Evolutionary conservation across 768 basidiomycete species (phyloP).

Genomic region (Fibroporia radiculosa): DNA sequence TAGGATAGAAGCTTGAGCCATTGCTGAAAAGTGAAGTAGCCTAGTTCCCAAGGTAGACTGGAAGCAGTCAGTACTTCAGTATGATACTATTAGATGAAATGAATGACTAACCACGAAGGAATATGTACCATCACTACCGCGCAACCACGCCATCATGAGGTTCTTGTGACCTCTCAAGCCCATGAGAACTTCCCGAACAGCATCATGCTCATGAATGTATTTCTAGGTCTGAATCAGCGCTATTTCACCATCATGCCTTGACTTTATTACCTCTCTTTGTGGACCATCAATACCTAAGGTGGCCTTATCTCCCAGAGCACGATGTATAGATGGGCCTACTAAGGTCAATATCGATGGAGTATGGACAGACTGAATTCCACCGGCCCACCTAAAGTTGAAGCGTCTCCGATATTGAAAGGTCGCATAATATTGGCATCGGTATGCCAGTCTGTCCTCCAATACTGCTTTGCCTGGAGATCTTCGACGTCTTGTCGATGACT

Average conservation of each 20-base stretch:
- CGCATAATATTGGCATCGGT: slow-evolving; percentile 33
- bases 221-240: slow-evolving; percentile 29
- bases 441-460: slow-evolving; percentile 67
- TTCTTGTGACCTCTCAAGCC: slow-evolving; percentile 67
- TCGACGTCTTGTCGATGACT: slow-evolving; percentile 53
- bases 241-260: not conserved
- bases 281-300: slow-evolving; percentile 32
- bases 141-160: slow-evolving; percentile 36
- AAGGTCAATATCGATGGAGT: not conserved
- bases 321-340: slow-evolving; percentile 39
- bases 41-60: slow-evolving; percentile 51
- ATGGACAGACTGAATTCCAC: not conserved
- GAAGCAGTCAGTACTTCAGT: not conserved
- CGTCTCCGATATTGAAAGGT: slow-evolving; percentile 57
- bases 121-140: slow-evolving; percentile 20
- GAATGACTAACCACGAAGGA: slow-evolving; percentile 27
- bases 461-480: slow-evolving; percentile 53
- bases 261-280: slow-evolving; percentile 32
- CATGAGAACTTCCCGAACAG: slow-evolving; percentile 71
- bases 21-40: slow-evolving; percentile 58
- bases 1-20: slow-evolving; percentile 60
- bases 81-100: not conserved
- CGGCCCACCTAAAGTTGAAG: slow-evolving; percentile 60
- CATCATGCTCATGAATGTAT: slow-evolving; percentile 69
- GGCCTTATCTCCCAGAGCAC: slow-evolving; percentile 29